These are phyloP conservation scores for Keithomyces neogunnii DNA, from an alignment of 2,329 filamentous ascomycete species.

Conservation along the genomic window DNA sequence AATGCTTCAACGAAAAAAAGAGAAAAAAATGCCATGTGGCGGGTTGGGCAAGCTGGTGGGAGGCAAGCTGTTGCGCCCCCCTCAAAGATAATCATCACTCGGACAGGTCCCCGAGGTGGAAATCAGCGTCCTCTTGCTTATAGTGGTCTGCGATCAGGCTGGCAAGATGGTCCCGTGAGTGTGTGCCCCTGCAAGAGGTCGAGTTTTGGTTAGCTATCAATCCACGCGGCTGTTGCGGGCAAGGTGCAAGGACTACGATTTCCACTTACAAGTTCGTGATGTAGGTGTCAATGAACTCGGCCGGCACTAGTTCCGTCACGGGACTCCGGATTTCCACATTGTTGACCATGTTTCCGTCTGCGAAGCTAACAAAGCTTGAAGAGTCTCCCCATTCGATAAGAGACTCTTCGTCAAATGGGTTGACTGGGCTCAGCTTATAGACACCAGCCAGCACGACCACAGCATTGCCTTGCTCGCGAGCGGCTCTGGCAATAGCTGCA, in stretches of 20 bases:
- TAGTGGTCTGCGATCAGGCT: constrained; percentile 69
- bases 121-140: constrained; percentile 61
- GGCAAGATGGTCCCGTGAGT: constrained; percentile 65
- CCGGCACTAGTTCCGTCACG: constrained; percentile 72
- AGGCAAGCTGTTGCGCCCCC: not conserved
- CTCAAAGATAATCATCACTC: constrained; percentile 11
- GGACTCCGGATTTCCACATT: constrained; percentile 72
- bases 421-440: constrained; percentile 88
- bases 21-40: too few relatives aligned
- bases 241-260: constrained; percentile 2
- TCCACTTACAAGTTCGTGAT: constrained; percentile 64
- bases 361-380: constrained; percentile 65
- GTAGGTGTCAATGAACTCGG: constrained; percentile 69
- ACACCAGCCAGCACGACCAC: constrained; percentile 86
- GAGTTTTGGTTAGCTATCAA: not conserved
- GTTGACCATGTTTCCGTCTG: constrained; percentile 71
- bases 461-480: constrained; percentile 70
- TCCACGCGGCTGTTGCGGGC: not conserved
- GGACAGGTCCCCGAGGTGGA: constrained; percentile 36
- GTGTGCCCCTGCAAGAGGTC: constrained; percentile 43
- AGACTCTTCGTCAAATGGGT: constrained; percentile 72
- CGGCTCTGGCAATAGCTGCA: constrained; percentile 73
- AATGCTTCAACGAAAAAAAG: too few relatives aligned
- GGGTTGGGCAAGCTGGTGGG: not conserved
- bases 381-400: constrained; percentile 83